Conservation (phyloP, 495 filamentous ascomycete species). For the Amniculicola lignicola region DNA sequence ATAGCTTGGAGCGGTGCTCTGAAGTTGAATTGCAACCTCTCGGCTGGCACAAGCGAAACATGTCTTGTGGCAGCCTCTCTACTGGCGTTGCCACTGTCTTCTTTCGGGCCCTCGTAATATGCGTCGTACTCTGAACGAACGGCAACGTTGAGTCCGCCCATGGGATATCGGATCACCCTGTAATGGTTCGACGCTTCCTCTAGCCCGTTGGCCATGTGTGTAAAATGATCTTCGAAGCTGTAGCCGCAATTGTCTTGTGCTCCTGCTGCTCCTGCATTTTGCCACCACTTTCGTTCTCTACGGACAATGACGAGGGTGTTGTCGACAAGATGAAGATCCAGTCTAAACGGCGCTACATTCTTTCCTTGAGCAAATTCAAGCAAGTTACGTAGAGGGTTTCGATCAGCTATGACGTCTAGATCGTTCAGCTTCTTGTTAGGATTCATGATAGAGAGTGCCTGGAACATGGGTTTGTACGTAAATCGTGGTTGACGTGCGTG, state of each 20-base stretch:
- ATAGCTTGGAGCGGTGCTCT: neutral
- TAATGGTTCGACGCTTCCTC: constrained; percentile 2
- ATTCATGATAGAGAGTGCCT: constrained; percentile 2
- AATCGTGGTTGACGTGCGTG: neutral
- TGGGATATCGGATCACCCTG: neutral
- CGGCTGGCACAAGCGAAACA: too few relatives aligned
- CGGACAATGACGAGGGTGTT: neutral
- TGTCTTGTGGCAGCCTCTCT: too few relatives aligned
- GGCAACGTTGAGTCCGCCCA: neutral
- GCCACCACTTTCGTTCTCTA: neutral
- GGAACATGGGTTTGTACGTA: constrained; percentile 2
- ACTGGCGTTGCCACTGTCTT: too few relatives aligned
- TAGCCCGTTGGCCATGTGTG: neutral
- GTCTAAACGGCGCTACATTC: neutral
- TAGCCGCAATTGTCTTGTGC: neutral
- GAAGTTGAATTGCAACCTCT: neutral
- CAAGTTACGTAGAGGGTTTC: neutral
- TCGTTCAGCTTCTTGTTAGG: neutral
- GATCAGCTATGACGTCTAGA: constrained; percentile 2
- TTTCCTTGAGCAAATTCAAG: neutral
- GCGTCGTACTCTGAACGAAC: neutral
- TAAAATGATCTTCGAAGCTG: constrained; percentile 1
- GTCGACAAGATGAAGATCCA: neutral
- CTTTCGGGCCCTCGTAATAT: neutral
- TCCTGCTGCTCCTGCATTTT: neutral